Evolutionary conservation across 441 rosid genomes (phyloP), one percentile per base, ranked within the genome.

Genomic region (Corymbia calophylla): DNA sequence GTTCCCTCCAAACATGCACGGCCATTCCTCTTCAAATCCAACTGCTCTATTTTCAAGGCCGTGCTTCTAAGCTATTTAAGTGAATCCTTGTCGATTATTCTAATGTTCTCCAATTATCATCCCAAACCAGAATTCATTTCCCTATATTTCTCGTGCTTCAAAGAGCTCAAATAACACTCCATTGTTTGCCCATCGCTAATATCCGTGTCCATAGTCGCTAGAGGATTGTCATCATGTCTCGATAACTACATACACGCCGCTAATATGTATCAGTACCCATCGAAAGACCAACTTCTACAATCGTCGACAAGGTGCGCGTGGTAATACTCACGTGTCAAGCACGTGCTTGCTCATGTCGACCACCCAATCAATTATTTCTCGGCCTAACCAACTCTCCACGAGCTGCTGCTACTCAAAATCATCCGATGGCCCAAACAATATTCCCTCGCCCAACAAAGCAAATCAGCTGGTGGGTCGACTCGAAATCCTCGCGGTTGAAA

Each of bases 61-160:
- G n/a, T 4, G 64, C n/a, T 25, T 58, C 64, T 58, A 25, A 23
- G n/a, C 7, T 25, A 13, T 58, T 58, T 58, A 25, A 58, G 64
- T 2, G 0, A 25, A 23, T 25, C 64, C 4, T 3, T 6, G 0
- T 1, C 7, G 25, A 58, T 0, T 2, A 10, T 25, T 58, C 14
- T 25, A 2, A 25, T 58, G 1, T 58, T 25, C n/a, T 4, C n/a
- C 64, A 25, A 10, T 58, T 10, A 58, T 58, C 64, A 25, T 58
- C 64, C n/a, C 64, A 58, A 58, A 58, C 1, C 0, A n/a, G 64
- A 25, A 58, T 6, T 25, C 64, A 25, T 58, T 23, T 58, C 14
- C n/a, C 7, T 10, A 58, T 3, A 0, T 14, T 58, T 58, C 0
- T 10, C n/a, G 25, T 25, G n/a, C 6, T 58, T 58, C 64, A 11